phyloP scores from a whole-genome alignment of 805 yeast genomes.

The Blastobotrys attinorum region DNA sequence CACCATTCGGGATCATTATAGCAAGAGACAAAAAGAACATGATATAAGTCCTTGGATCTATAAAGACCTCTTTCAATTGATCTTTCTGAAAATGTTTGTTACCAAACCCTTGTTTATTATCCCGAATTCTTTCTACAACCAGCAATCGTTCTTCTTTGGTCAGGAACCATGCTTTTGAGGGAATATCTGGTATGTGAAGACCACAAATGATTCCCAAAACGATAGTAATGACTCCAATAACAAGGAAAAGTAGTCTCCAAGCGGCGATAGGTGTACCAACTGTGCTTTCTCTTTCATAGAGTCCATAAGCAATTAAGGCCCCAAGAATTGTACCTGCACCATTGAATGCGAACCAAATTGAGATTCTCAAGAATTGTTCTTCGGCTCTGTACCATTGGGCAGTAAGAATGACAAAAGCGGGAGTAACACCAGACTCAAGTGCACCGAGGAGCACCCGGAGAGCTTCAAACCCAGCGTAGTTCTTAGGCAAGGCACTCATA shows the following conservation, averaged over 20 bases:
- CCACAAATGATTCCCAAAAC: slow-evolving; percentile 24
- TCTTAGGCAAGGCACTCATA: slow-evolving; percentile 35
- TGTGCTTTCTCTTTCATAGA: slow-evolving; percentile 24
- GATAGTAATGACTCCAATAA: slow-evolving; percentile 49
- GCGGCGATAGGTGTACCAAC: slow-evolving; percentile 22
- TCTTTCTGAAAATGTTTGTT: slow-evolving; percentile 43
- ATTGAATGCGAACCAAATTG: slow-evolving; percentile 35
- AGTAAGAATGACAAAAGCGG: slow-evolving; percentile 49
- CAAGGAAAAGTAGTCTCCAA: slow-evolving; percentile 51
- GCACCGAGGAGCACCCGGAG: slow-evolving; percentile 44
- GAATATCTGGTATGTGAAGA: slow-evolving; percentile 39
- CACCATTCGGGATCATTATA: slow-evolving; percentile 44
- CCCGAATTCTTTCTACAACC: slow-evolving; percentile 45
- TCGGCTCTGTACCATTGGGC: slow-evolving; percentile 10
- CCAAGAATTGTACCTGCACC: slow-evolving; percentile 42
- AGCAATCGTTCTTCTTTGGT: slow-evolving; percentile 37
- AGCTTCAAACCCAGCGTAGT: slow-evolving; percentile 38
- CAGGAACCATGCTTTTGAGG: slow-evolving; percentile 39
- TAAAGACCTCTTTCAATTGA: slow-evolving; percentile 44
- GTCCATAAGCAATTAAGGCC: slow-evolving; percentile 41
- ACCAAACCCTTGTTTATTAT: slow-evolving; percentile 50
- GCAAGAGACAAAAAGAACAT: slow-evolving; percentile 33
- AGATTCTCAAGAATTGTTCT: slow-evolving; percentile 33
- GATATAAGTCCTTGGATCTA: slow-evolving; percentile 44
- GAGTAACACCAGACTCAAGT: slow-evolving; percentile 46